Conservation (phyloP, 495 filamentous ascomycete species). For the Tuber aestivum region DNA sequence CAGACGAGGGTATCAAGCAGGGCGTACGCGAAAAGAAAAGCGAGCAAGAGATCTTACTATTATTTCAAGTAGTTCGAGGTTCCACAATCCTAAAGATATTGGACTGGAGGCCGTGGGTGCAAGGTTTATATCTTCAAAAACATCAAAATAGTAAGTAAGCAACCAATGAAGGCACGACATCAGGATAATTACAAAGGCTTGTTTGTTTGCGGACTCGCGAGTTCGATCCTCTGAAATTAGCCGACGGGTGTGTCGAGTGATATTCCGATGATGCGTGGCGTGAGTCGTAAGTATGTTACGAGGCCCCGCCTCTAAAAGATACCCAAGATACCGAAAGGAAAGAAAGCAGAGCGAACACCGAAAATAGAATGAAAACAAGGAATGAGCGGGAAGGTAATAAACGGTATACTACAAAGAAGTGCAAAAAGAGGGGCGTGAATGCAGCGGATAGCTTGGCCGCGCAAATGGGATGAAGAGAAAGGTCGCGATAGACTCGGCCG, state of each 20-base stretch:
- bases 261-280: slow-evolving; percentile 12
- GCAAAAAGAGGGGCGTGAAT: slow-evolving; percentile 15
- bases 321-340: not conserved
- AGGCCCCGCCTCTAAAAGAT: slow-evolving; percentile 11
- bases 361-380: slow-evolving; percentile 15
- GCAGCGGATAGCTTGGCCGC: slow-evolving; percentile 32
- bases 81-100: not conserved
- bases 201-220: slow-evolving; percentile 14
- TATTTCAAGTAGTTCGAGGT: not conserved
- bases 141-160: slow-evolving; percentile 15
- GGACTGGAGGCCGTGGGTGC: not conserved
- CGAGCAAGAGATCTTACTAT: not conserved
- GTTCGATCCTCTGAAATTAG: slow-evolving; percentile 11
- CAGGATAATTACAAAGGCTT: slow-evolving; percentile 17
- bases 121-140: slow-evolving; percentile 6
- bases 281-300: slow-evolving; percentile 12
- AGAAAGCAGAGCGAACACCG: not conserved
- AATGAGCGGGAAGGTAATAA: slow-evolving; percentile 8
- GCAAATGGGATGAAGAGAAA: slow-evolving; percentile 9
- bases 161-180: slow-evolving; percentile 9
- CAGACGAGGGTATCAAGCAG: not conserved
- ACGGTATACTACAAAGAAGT: slow-evolving; percentile 8
- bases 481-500: not conserved
- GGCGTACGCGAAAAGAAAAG: not conserved
- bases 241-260: slow-evolving; percentile 14